Evolutionary conservation across 2,329 filamentous ascomycete species (phyloP).

Genomic region (Myriosclerotinia scirpicola): DNA sequence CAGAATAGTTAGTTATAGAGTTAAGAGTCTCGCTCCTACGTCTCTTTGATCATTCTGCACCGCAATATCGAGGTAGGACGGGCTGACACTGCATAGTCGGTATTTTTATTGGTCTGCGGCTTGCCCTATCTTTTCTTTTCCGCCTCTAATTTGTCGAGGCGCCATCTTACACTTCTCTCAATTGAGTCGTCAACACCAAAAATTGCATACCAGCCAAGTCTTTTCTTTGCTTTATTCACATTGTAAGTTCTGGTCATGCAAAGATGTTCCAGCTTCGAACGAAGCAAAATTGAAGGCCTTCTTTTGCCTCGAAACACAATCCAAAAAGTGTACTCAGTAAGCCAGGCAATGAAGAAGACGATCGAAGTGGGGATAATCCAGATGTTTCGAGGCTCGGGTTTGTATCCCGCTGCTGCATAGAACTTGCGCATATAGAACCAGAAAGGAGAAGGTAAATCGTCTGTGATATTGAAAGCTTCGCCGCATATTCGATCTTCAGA

Average conservation of each 20-base stretch:
- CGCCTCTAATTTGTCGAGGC: background rate
- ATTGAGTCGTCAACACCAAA: background rate
- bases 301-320: background rate
- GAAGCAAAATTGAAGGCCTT: background rate
- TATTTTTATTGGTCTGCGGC: too few species aligned
- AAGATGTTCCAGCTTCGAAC: background rate
- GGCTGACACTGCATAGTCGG: too few species aligned
- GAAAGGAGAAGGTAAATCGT: background rate
- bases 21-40: too few species aligned
- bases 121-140: background rate
- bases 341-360: background rate
- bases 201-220: background rate
- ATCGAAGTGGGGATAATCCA: background rate
- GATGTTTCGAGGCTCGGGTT: background rate
- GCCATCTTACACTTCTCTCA: background rate
- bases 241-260: background rate
- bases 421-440: constrained; percentile 2
- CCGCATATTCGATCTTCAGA: background rate
- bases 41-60: too few species aligned
- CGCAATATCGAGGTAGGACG: too few species aligned
- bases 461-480: background rate
- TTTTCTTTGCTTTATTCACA: background rate
- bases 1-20: too few species aligned
- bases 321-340: background rate
- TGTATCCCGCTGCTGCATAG: background rate